Percentiles rank a stretch among this genome's conserved stretches.
Evolutionary conservation across 2,329 filamentous ascomycete genomes (phyloP).

Genomic region (Tricladium varicosporioides): DNA sequence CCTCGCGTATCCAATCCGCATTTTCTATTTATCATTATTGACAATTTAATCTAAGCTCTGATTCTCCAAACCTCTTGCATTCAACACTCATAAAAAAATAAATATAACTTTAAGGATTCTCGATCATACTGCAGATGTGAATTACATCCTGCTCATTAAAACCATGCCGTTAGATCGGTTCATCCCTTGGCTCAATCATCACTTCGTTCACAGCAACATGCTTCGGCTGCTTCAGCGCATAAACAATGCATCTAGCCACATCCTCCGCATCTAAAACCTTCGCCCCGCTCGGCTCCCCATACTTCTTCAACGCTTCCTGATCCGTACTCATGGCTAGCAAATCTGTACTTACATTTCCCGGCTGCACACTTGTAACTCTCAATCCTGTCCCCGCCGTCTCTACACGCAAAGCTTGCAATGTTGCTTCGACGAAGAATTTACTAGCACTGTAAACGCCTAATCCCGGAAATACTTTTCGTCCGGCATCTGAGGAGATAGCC

Average conservation of each 20-base stretch:
- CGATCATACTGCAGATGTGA: too few species aligned
- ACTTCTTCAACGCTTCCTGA: slow-evolving; percentile 73
- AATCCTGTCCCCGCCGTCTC: slow-evolving; percentile 74
- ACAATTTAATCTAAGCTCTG: too few species aligned
- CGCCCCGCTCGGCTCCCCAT: slow-evolving; percentile 71
- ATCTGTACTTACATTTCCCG: slow-evolving; percentile 73
- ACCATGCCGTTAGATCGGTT: slow-evolving; percentile 43
- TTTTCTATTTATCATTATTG: too few species aligned
- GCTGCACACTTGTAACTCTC: slow-evolving; percentile 72
- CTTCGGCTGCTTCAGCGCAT: slow-evolving; percentile 69
- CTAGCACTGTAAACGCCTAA: slow-evolving; percentile 79
- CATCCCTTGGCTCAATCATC: slow-evolving; percentile 73
- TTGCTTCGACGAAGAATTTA: slow-evolving; percentile 84
- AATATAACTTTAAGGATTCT: too few species aligned
- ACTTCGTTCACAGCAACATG: slow-evolving; percentile 81
- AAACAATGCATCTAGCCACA: slow-evolving; percentile 70
- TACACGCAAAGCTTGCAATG: slow-evolving; percentile 69
- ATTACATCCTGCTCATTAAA: too few species aligned
- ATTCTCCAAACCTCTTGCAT: too few species aligned
- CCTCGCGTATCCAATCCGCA: too few species aligned
- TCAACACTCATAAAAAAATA: too few species aligned
- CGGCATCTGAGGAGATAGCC: slow-evolving; percentile 79
- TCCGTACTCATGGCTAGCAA: slow-evolving; percentile 74
- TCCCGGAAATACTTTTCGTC: slow-evolving; percentile 78
- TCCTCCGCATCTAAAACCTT: slow-evolving; percentile 73